phyloP scores from a whole-genome alignment of 2,329 filamentous ascomycete species.

The Bipolaris zeicola region DNA sequence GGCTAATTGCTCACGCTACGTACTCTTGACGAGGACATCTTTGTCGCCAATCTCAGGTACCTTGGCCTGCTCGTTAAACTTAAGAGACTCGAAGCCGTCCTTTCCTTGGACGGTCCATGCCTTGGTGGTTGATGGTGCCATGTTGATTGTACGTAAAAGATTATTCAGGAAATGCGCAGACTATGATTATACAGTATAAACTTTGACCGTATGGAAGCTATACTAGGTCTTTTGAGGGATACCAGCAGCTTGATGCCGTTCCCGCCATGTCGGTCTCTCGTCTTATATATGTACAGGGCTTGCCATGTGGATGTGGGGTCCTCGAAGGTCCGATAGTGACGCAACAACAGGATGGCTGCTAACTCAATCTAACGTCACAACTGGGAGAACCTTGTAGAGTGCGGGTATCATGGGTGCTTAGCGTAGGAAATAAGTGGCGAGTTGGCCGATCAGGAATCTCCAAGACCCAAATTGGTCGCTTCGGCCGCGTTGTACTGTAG shows the following conservation, averaged over 20 bases:
- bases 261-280: conserved; percentile 8
- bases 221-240: not conserved
- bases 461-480: conserved; percentile 1
- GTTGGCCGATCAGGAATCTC: not conserved
- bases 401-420: conserved; percentile 6
- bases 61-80: conserved; percentile 57
- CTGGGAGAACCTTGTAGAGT: conserved; percentile 7
- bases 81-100: conserved; percentile 66
- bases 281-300: conserved; percentile 13
- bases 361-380: conserved; percentile 11
- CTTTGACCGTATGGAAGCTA: not conserved
- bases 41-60: conserved; percentile 69
- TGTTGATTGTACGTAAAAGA: conserved; percentile 14
- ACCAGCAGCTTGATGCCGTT: not conserved
- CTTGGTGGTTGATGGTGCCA: conserved; percentile 55
- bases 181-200: not conserved
- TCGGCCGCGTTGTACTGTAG: not conserved
- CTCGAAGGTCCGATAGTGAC: conserved; percentile 25
- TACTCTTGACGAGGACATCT: conserved; percentile 72
- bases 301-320: conserved; percentile 23
- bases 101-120: conserved; percentile 63
- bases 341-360: conserved; percentile 23
- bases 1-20: conserved; percentile 13
- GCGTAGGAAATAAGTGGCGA: conserved; percentile 2
- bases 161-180: not conserved